These are phyloP conservation scores for Rhizoclosmatium globosum DNA, from an alignment of 192 early-diverging fungal species.

Conservation along the genomic window DNA sequence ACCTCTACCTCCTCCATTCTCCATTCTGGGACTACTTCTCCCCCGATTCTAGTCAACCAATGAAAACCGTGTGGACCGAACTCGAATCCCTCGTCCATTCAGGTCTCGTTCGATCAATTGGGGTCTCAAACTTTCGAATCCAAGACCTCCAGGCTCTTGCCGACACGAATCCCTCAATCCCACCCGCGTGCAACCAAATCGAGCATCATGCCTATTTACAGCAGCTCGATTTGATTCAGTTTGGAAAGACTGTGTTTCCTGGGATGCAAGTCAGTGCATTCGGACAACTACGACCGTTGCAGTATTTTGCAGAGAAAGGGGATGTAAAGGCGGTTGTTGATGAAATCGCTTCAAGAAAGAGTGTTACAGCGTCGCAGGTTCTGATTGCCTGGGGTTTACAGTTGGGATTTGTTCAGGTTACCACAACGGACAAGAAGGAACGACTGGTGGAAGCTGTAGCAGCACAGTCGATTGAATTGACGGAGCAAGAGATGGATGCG, in stretches of 20 bases:
- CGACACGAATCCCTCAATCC: neutral
- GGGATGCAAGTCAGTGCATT: slow-evolving; percentile 45
- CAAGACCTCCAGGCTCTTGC: slow-evolving; percentile 19
- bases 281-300: slow-evolving; percentile 50
- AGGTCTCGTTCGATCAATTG: slow-evolving; percentile 77
- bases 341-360: slow-evolving; percentile 1
- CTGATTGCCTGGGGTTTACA: slow-evolving; percentile 24
- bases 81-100: slow-evolving; percentile 76
- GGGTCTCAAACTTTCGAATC: slow-evolving; percentile 77
- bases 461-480: slow-evolving; percentile 12
- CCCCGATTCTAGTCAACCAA: slow-evolving; percentile 4
- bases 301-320: slow-evolving; percentile 19
- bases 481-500: neutral
- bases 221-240: neutral
- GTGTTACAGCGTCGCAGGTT: slow-evolving; percentile 18
- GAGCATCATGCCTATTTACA: slow-evolving; percentile 47
- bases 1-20: slow-evolving; percentile 85
- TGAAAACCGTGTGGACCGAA: slow-evolving; percentile 74
- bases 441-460: slow-evolving; percentile 36
- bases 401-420: slow-evolving; percentile 13
- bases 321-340: neutral
- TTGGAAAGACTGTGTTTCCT: neutral
- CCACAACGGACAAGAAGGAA: slow-evolving; percentile 30
- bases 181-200: slow-evolving; percentile 35
- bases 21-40: slow-evolving; percentile 54